These are phyloP conservation scores for Myxozyma monticola DNA, from an alignment of 805 yeast genomes.

Conservation along the genomic window DNA sequence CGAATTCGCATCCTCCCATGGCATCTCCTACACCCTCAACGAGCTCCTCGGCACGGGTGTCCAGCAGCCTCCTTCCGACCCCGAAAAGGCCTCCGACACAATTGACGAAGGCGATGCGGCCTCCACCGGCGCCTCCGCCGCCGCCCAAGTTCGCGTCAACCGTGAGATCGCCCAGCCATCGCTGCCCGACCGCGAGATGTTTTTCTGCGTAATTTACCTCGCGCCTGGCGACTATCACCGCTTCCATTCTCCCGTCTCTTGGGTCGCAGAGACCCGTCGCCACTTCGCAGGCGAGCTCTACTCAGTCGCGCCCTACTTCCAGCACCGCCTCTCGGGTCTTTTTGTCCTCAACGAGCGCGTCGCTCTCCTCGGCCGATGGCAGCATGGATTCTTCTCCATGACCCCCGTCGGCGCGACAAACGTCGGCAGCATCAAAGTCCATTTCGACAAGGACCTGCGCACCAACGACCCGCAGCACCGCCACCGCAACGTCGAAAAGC, in stretches of 20 bases:
- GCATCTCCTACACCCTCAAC: conserved; percentile 68
- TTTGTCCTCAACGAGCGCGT: conserved; percentile 94
- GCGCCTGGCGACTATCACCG: conserved; percentile 99
- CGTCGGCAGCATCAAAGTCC: conserved; percentile 90
- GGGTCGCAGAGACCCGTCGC: conserved; percentile 93
- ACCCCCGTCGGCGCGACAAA: conserved; percentile 99
- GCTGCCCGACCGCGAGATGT: conserved; percentile 44
- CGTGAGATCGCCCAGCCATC: conserved; percentile 28
- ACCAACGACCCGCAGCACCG: conserved; percentile 58
- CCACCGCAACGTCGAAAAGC: conserved; percentile 53
- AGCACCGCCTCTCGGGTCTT: conserved; percentile 77
- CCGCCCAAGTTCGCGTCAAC: conserved; percentile 11
- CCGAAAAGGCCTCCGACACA: conserved; percentile 54
- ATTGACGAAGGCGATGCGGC: conserved; percentile 68
- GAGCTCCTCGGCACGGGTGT: conserved; percentile 62
- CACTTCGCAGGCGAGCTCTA: conserved; percentile 95
- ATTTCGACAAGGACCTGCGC: conserved; percentile 84
- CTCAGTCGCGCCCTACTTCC: conserved; percentile 96
- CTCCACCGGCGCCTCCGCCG: conserved; percentile 26
- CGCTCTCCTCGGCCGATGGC: conserved; percentile 93
- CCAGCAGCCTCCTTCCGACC: conserved; percentile 43
- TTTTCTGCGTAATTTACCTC: conserved; percentile 85
- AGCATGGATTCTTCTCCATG: conserved; percentile 95
- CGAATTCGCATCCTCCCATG: conserved; percentile 76
- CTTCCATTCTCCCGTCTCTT: conserved; percentile 91